These are phyloP conservation scores for Pleodorina starrii DNA, from an alignment of 139 green algal genomes.

Conservation along the genomic window DNA sequence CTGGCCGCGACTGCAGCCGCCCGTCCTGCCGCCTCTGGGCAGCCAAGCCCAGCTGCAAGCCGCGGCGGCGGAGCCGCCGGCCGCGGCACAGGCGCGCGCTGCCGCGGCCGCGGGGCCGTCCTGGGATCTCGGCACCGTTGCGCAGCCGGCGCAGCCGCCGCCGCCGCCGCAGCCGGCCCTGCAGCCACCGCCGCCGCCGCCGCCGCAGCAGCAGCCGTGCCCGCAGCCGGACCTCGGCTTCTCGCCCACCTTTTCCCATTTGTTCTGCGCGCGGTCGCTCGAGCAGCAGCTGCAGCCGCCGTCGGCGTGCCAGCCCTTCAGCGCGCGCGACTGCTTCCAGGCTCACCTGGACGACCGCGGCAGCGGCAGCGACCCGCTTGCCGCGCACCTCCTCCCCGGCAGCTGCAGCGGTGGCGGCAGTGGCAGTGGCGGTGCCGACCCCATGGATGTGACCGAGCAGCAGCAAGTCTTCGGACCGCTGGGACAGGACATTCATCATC, in stretches of 20 bases:
- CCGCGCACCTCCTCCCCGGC: too few species aligned
- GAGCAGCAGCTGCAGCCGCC: not conserved
- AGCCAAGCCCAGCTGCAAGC: not conserved
- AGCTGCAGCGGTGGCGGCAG: too few species aligned
- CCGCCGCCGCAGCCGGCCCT: not conserved
- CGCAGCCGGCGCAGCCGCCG: not conserved
- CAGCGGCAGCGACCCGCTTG: not conserved
- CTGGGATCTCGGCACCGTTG: not conserved
- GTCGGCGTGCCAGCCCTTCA: not conserved
- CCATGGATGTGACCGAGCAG: too few species aligned
- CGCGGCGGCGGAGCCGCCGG: too few species aligned
- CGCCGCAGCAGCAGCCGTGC: not conserved
- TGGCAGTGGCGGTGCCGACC: too few species aligned
- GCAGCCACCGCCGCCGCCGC: not conserved
- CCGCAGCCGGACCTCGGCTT: not conserved
- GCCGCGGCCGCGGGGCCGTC: too few species aligned
- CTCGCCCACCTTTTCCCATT: not conserved
- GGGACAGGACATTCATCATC: not conserved
- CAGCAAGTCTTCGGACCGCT: too few species aligned
- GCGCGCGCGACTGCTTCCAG: not conserved
- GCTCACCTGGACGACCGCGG: not conserved
- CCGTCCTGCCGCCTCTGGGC: not conserved
- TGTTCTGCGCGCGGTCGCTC: not conserved
- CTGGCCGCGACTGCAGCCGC: not conserved
- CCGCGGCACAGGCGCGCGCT: too few species aligned